Base-by-base conservation (phyloP, 441 rosid genomes). In the Lagerstroemia fauriei region DNA sequence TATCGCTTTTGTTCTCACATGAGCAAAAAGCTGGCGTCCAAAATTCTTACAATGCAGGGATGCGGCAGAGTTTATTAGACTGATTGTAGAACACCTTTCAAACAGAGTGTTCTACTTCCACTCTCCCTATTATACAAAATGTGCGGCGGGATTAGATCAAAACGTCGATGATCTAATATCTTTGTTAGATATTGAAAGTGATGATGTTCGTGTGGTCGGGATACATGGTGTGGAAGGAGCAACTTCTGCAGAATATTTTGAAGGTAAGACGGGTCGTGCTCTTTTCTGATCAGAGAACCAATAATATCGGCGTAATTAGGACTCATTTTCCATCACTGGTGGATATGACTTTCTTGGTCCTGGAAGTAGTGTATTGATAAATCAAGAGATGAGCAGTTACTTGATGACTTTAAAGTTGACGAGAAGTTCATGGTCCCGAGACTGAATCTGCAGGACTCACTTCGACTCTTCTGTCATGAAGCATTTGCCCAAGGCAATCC, bases 141-240 rank as follows among this genome's bases (percentile, higher is more conserved):
- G 24, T 1, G 48, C 48, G 11, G 44, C 57, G 53, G 79, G 69
- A 31, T 48, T 31, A 34, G 46, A 76, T 31, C 47, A 32, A 13
- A 76, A 53, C 14, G 69, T 76, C 1, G 46, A 56, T 0, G 16
- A 32, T 22, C 1, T 76, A 34, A 25, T 56, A 20, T 76, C 79
- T 13, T 1, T 76, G 46, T 32, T 47, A 17, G 29, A n/a, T n/a
- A n/a, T n/a, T n/a, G n/a, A n/a, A n/a, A n/a, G n/a, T n/a, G n/a
- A n/a, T n/a, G n/a, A n/a, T 56, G 16, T 31, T 34, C 3, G 34
- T 57, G 25, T 34, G 11, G n/a, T 56, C 41, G 79, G 79, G 63
- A 56, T 76, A n/a, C 57, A 57, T 1, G 79, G 79, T 56, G 11
- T 20, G 47, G 68, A 56, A 76, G 79, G 79, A 22, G 32, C 57